These are phyloP conservation scores for Lentinula lateritia DNA, from an alignment of 768 basidiomycete genomes.

Conservation along the genomic window DNA sequence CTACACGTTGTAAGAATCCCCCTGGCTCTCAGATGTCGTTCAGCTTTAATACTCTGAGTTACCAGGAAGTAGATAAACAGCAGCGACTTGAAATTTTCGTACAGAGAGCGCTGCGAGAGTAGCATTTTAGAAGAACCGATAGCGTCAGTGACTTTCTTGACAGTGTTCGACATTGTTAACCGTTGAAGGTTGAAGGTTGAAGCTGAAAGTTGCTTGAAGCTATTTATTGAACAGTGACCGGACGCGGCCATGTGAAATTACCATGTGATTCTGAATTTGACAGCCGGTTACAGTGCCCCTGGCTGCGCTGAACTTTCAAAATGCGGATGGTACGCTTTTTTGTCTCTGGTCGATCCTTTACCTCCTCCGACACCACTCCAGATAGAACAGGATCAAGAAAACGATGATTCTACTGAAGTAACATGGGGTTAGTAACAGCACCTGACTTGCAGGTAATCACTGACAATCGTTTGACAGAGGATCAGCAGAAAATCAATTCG, in stretches of 20 bases:
- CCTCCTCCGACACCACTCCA: constrained; percentile 19
- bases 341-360: not conserved
- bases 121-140: not conserved
- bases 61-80: constrained; percentile 57
- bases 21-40: constrained; percentile 61
- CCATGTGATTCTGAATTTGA: not conserved
- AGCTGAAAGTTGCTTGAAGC: not conserved
- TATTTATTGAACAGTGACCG: too few species aligned
- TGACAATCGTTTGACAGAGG: constrained; percentile 37
- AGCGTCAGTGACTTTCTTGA: constrained; percentile 1
- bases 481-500: constrained; percentile 85
- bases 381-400: constrained; percentile 76
- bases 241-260: not conserved
- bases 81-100: constrained; percentile 47
- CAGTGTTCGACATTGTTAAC: not conserved
- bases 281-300: too few species aligned
- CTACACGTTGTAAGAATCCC: constrained; percentile 42
- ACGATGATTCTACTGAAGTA: constrained; percentile 69
- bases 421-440: constrained; percentile 68
- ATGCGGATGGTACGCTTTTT: constrained; percentile 50
- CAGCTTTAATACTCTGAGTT: constrained; percentile 43
- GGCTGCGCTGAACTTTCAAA: constrained; percentile 25
- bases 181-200: not conserved
- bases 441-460: constrained; percentile 2
- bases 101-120: constrained; percentile 11